These are phyloP conservation scores for Raddia guianensis DNA, from an alignment of 176 grass and related monocot species.

Conservation along the genomic window DNA sequence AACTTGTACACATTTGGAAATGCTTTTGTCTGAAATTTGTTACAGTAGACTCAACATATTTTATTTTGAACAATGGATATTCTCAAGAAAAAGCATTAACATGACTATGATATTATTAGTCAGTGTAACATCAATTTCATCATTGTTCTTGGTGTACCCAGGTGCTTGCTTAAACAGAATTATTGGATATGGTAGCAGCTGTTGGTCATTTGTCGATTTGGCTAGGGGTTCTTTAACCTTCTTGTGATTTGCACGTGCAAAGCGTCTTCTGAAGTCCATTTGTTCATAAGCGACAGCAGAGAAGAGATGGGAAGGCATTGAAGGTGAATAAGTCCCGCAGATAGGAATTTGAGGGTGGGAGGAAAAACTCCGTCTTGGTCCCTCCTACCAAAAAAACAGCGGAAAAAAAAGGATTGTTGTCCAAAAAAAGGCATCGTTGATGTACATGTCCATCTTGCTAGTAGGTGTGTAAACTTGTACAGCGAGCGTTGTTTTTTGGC, in stretches of 20 bases:
- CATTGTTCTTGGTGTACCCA: conserved; percentile 34
- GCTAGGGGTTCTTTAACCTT: conserved; percentile 45
- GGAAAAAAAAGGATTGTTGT: neutral
- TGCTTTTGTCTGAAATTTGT: neutral
- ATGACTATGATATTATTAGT: neutral
- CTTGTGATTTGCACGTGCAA: conserved; percentile 38
- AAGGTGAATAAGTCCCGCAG: conserved; percentile 41
- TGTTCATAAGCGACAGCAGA: conserved; percentile 52
- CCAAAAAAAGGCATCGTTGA: conserved; percentile 16
- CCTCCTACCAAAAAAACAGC: conserved; percentile 11
- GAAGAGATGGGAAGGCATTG: conserved; percentile 44
- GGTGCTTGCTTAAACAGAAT: conserved; percentile 56
- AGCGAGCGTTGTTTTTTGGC: conserved; percentile 45
- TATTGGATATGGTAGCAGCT: conserved; percentile 46
- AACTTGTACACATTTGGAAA: neutral
- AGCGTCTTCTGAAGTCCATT: conserved; percentile 46
- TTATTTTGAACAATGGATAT: neutral
- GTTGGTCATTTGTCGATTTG: conserved; percentile 53
- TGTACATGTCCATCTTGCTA: conserved; percentile 57
- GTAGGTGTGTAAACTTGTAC: conserved; percentile 57
- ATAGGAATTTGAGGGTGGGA: conserved; percentile 30
- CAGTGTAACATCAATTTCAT: neutral
- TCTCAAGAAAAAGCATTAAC: neutral
- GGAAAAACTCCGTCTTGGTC: conserved; percentile 30
- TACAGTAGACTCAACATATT: conserved; percentile 8